Base-by-base conservation (phyloP, 148 eudicot genomes). In the Vaccinium myrtillus region DNA sequence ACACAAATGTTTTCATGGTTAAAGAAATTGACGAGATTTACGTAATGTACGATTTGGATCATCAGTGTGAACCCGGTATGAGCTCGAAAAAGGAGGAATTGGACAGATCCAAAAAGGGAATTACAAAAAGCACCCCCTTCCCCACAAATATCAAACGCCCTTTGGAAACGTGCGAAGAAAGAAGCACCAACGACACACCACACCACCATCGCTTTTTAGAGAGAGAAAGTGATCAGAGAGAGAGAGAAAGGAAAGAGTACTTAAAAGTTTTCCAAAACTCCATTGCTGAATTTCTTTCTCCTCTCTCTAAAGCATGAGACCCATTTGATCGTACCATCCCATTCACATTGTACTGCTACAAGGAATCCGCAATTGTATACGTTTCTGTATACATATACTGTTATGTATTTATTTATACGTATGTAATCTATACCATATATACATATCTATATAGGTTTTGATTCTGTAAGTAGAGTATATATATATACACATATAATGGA, bases 141-240 rank as follows among this genome's bases (percentile, higher is more conserved):
- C 49, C 51, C 4, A 43, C 10, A 74, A 74, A 36, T 39, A 74
- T 74, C 77, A 71, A 36, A 43, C n/a, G 77, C 50, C 25, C 77
- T 74, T 74, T 39, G 77, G 43, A 74, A 74, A 74, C 50, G 77
- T 39, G 77, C 77, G 77, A 36, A 74, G 77, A 74, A 39, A 74
- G n/a, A 43, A 39, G 48, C 48, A 74, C 50, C 23, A 74, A 74
- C 50, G 6, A 32, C 75, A 30, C 75, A 36, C 43, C 6, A 74
- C 23, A 43, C 50, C 43, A 27, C 36, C 75, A 14, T 13, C 36
- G 48, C 8, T 36, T 32, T 15, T 14, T 7, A 58, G 81, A 65
- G 82, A 86, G 87, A 77, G 84, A 86, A 13, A 77, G 77, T 6
- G 71, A 43, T 59, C 63, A 85, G 69, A 73, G 73, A 59, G 69